phyloP scores from a whole-genome alignment of 148 eudicot species.

The Rhododendron kiyosumense region DNA sequence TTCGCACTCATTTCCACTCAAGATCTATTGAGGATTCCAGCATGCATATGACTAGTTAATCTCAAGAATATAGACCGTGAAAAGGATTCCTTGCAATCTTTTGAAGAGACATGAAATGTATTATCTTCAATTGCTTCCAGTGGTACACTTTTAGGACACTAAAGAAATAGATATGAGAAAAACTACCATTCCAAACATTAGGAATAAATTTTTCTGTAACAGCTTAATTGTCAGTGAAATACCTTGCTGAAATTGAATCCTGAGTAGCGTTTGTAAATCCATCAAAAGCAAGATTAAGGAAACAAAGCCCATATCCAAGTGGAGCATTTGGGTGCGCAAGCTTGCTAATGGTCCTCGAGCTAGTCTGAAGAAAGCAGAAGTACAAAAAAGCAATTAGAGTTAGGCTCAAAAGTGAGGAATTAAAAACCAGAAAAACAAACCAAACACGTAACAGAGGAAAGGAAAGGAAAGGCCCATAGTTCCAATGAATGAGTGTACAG shows the following conservation, averaged over 20 bases:
- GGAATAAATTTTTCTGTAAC: background rate
- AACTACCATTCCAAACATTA: background rate
- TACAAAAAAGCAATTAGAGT: background rate
- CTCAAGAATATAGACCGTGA: background rate
- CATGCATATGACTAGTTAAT: background rate
- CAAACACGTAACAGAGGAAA: background rate
- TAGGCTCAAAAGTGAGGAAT: background rate
- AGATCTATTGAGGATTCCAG: background rate
- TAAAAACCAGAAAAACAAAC: background rate
- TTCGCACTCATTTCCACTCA: background rate
- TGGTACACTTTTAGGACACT: background rate
- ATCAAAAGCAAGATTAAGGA: slow-evolving; percentile 92
- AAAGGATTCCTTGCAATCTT: background rate
- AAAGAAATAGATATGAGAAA: background rate
- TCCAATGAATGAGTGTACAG: background rate
- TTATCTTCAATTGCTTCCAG: background rate
- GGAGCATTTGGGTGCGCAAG: slow-evolving; percentile 94
- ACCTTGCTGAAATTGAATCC: slow-evolving; percentile 90
- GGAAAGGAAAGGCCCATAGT: background rate
- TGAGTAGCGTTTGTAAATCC: slow-evolving; percentile 99
- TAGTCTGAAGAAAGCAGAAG: slow-evolving; percentile 47
- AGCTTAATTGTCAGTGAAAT: background rate
- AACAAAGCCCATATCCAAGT: slow-evolving; percentile 92
- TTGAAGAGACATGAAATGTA: background rate
- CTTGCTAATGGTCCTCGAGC: slow-evolving; percentile 91